phyloP scores from a whole-genome alignment of 129 eudicot genomes.

The Lactuca saligna region DNA sequence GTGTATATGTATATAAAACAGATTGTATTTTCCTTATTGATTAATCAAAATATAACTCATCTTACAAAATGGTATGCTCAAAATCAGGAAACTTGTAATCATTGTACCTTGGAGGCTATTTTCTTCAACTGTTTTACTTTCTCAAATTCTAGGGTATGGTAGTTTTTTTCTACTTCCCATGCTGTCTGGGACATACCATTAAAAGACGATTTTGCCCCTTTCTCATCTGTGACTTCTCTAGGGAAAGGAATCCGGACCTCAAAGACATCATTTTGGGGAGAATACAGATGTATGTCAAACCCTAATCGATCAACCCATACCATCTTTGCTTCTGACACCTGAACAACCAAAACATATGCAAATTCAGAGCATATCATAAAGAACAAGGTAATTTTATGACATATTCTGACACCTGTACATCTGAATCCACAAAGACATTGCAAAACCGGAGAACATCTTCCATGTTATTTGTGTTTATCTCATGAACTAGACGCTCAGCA shows the following conservation, averaged over 20 bases:
- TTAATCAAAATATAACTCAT: constrained; percentile 1
- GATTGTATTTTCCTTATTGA: constrained; percentile 1
- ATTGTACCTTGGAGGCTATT: constrained; percentile 40
- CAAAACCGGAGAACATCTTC: constrained; percentile 88
- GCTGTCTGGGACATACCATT: constrained; percentile 95
- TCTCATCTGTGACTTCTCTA: constrained; percentile 82
- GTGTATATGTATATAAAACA: too few species aligned
- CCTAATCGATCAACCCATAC: constrained; percentile 97
- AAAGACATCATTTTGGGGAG: constrained; percentile 60
- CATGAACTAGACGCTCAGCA: constrained; percentile 65
- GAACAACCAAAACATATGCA: constrained; percentile 19
- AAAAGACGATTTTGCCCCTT: constrained; percentile 85
- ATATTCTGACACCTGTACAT: constrained; percentile 59
- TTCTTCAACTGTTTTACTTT: constrained; percentile 74
- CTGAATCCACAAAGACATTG: constrained; percentile 60
- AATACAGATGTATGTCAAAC: constrained; percentile 68
- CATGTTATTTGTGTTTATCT: constrained; percentile 71
- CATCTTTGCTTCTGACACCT: constrained; percentile 81
- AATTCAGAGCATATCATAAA: background rate
- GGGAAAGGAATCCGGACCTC: constrained; percentile 96
- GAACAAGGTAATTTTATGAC: background rate
- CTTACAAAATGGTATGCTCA: constrained; percentile 17
- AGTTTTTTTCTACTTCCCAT: constrained; percentile 92
- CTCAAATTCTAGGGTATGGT: constrained; percentile 48
- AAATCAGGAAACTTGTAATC: constrained; percentile 12